Percentiles rank a stretch among this genome's conserved stretches.
Conservation (phyloP, 352 stramenopile species). For the Peronospora farinosa region DNA sequence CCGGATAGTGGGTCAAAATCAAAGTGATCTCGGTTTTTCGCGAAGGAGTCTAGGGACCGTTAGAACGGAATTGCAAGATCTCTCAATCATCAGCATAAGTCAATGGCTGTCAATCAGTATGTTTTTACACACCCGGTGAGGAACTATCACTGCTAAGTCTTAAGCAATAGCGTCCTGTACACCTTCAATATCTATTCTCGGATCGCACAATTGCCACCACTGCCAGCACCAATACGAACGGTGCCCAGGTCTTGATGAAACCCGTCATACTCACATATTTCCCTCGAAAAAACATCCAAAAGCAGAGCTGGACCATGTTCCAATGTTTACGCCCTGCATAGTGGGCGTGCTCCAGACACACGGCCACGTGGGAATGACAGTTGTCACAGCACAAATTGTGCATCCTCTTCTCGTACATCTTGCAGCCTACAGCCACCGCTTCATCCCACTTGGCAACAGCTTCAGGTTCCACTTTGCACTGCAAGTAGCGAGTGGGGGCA, state of each 20-base stretch:
- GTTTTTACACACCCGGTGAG: neutral
- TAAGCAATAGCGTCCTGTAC: neutral
- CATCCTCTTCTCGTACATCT: constrained; percentile 90
- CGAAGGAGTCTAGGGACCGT: constrained; percentile 10
- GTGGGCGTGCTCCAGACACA: constrained; percentile 54
- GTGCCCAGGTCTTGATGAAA: constrained; percentile 36
- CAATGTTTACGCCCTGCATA: constrained; percentile 53
- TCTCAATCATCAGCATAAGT: neutral
- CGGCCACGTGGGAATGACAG: constrained; percentile 94
- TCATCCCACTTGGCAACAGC: constrained; percentile 85
- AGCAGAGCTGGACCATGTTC: constrained; percentile 80
- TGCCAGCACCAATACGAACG: constrained; percentile 29
- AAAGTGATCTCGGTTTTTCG: constrained; percentile 3
- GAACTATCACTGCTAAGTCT: neutral
- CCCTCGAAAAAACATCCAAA: constrained; percentile 74
- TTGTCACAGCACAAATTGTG: constrained; percentile 97
- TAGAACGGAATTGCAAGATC: neutral
- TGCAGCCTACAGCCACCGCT: constrained; percentile 81
- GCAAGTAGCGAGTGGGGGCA: constrained; percentile 83
- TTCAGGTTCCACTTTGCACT: constrained; percentile 45
- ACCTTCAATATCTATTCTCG: constrained; percentile 1
- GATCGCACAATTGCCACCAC: constrained; percentile 25
- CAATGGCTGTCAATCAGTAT: constrained; percentile 2
- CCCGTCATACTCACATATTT: constrained; percentile 41
- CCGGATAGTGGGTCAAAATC: neutral